These are phyloP conservation scores for Aspergillus sojae DNA, from an alignment of 2,329 filamentous ascomycete species.

Conservation along the genomic window DNA sequence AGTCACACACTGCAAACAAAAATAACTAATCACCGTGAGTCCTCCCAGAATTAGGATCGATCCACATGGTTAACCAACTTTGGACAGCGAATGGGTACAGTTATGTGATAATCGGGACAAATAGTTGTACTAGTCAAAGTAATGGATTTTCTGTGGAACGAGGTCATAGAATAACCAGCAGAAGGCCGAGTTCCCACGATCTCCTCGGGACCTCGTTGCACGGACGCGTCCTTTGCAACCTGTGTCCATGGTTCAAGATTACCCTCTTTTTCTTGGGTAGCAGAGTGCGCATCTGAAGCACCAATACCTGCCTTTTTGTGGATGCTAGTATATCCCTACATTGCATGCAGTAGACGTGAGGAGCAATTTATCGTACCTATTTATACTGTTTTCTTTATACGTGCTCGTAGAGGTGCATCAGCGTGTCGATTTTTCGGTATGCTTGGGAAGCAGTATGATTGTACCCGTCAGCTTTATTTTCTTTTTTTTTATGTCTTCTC, in stretches of 20 bases:
- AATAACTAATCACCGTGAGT: not conserved
- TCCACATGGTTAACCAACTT: constrained; percentile 9
- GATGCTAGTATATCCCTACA: not conserved
- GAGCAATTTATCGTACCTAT: not conserved
- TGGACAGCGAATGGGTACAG: not conserved
- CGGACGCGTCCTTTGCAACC: not conserved
- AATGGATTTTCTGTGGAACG: not conserved
- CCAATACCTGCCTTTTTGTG: not conserved
- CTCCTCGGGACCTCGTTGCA: not conserved
- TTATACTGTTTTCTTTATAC: not conserved
- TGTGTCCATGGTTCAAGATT: not conserved
- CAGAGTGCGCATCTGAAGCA: not conserved
- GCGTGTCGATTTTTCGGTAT: not conserved
- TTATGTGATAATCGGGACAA: not conserved
- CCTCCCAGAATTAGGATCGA: not conserved
- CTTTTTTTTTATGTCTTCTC: not conserved
- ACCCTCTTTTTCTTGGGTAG: not conserved
- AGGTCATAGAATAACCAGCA: not conserved
- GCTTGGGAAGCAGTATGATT: not conserved
- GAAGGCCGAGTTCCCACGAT: not conserved
- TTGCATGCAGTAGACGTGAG: not conserved
- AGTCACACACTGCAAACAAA: not conserved
- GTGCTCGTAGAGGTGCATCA: not conserved
- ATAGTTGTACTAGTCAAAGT: not conserved
- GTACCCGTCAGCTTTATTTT: not conserved